Base-by-base conservation (phyloP, 441 rosid species). In the Eutrema salsugineum region DNA sequence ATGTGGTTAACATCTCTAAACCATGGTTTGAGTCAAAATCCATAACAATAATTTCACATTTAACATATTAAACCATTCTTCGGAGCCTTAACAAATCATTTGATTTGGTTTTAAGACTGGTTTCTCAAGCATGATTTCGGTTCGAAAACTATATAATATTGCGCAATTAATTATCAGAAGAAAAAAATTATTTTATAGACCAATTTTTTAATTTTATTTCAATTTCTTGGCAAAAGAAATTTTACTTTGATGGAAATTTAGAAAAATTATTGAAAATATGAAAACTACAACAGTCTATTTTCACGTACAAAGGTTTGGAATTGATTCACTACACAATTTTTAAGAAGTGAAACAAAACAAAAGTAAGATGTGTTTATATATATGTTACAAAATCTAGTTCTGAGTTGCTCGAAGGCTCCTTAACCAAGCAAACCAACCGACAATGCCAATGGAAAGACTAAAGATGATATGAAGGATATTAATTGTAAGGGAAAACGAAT, bases 371-470 rank as follows among this genome's bases (percentile, higher is more conserved):
- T 17, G 20, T n/a, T 4, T 62, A 15, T 19, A 42, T 7, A 19
- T 17, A 8, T 24, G 43, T 32, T 61, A 72, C 42, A 63, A 55
- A 16, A 1, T 8, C 69, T 68, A 75, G 5, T 43, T 68, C 9
- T n/a, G 61, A 69, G 33, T 30, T 11, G 70, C 55, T 40, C 61
- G 53, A 9, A 64, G 66, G 30, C 14, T 69, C 47, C 6, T 63
- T 70, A 56, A 48, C 79, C 79, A 76, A 6, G 67, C 61, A 57
- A 46, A 48, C 71, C 71, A 76, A 33, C 79, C 79, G 4, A 53
- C 11, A 28, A 39, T 19, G 11, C 71, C 71, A 0, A 76, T 1
- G 10, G 38, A 70, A 48, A 76, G 15, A 70, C 62, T 76, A 70
- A 57, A 56, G 2, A 30, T 0, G 11, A 58, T 9, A 48, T 76